Base-by-base conservation (phyloP, 768 basidiomycete species). In the Trametes cinnabarina region DNA sequence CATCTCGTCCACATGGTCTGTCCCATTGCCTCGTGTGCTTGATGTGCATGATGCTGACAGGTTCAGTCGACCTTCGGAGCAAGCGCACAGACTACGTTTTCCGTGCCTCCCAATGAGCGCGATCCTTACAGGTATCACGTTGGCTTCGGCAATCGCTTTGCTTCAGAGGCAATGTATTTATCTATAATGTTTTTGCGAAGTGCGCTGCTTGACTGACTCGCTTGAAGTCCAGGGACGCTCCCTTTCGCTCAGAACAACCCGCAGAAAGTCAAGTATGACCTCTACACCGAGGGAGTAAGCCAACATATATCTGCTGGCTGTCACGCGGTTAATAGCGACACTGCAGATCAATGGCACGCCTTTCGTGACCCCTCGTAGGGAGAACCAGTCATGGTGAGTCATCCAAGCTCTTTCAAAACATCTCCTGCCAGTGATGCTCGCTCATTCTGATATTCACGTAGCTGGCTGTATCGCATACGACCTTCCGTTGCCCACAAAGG, bases 401-500 rank as follows among this genome's bases (percentile, higher is more conserved):
- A 22, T 28, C 12, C 14, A 7, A n/a, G n/a, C n/a, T n/a, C n/a
- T n/a, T n/a, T n/a, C n/a, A n/a, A n/a, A n/a, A n/a, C n/a, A n/a
- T n/a, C n/a, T n/a, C n/a, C n/a, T n/a, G n/a, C n/a, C n/a, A n/a
- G n/a, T n/a, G n/a, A n/a, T n/a, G n/a, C n/a, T n/a, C n/a, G n/a
- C n/a, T n/a, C n/a, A n/a, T n/a, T n/a, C n/a, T n/a, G n/a, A n/a
- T n/a, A n/a, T n/a, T n/a, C n/a, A n/a, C n/a, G 0, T 62, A 85
- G 83, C 11, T 87, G 82, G 81, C 60, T 86, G 10, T 87, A 87
- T 69, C 82, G 85, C 28, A 85, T 87, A 58, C 79, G 84, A 26
- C 85, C 85, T 4, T 85, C 84, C 7, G 85, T 87, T 20, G 83
- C 84, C 0, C 86, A 87, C 67, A 73, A 84, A 62, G 84, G 84